Evolutionary conservation across 2,329 filamentous ascomycete genomes (phyloP).

Genomic region (Alternaria alternata): DNA sequence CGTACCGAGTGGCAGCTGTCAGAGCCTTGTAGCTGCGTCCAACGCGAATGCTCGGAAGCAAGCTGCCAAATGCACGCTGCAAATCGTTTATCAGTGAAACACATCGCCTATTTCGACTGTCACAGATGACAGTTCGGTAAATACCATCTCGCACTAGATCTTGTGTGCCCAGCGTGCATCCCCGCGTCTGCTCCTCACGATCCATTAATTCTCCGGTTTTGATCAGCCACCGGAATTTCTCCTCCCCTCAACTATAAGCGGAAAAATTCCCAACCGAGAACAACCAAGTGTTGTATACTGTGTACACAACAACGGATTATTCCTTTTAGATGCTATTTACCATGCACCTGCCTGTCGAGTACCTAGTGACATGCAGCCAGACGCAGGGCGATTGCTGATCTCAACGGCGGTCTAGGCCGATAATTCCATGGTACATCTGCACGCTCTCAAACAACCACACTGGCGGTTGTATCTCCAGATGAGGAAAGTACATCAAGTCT

Average conservation of each 20-base stretch:
- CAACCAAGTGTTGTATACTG: background rate
- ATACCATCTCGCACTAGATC: background rate
- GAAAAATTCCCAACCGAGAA: background rate
- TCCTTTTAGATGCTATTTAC: background rate
- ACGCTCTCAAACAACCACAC: background rate
- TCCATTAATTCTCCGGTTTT: conserved; percentile 9
- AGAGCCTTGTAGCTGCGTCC: background rate
- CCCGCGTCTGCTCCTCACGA: background rate
- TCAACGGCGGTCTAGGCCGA: conserved; percentile 9
- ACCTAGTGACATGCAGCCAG: background rate
- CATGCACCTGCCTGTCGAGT: background rate
- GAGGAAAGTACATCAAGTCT: conserved; percentile 3
- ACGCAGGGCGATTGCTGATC: conserved; percentile 10
- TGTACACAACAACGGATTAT: background rate
- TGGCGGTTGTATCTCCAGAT: conserved; percentile 8
- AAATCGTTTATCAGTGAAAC: background rate
- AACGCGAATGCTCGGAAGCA: background rate
- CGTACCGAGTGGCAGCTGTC: background rate
- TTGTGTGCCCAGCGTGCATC: background rate
- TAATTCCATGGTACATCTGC: background rate
- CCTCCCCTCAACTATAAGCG: background rate
- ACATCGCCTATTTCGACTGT: background rate
- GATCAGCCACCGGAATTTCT: conserved; percentile 9
- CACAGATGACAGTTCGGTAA: background rate
- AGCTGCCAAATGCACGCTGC: background rate